phyloP scores from a whole-genome alignment of 2,329 filamentous ascomycete species.

The Fusarium miscanthi region DNA sequence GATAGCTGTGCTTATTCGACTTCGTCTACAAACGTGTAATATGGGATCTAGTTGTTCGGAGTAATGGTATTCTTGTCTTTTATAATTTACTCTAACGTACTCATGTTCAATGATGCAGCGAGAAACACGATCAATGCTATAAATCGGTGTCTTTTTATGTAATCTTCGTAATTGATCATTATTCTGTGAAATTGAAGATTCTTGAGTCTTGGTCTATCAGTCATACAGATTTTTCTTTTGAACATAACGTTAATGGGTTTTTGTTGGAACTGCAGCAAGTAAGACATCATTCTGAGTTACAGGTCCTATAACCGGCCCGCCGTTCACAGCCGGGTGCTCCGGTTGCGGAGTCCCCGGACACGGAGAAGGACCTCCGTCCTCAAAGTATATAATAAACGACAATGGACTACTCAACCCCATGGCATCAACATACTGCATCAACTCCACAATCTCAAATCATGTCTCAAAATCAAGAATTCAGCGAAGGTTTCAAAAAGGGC shows the following conservation, averaged over 20 bases:
- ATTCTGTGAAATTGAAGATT: not conserved
- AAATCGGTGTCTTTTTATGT: too few species aligned
- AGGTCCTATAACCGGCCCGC: not conserved
- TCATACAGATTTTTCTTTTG: too few species aligned
- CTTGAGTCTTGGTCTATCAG: too few species aligned
- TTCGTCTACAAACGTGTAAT: not conserved
- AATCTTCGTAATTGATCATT: not conserved
- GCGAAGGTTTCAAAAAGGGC: conserved; percentile 16
- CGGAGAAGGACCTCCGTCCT: conserved; percentile 1
- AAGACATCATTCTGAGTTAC: not conserved
- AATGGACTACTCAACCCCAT: accelerated
- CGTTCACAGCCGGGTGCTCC: not conserved
- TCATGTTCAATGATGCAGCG: not conserved
- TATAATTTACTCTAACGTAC: accelerated
- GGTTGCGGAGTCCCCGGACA: conserved; percentile 8
- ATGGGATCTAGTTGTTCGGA: not conserved
- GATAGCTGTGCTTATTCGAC: not conserved
- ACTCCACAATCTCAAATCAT: not conserved
- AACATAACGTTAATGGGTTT: too few species aligned
- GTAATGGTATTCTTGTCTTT: not conserved
- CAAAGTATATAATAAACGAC: not conserved
- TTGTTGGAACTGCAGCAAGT: not conserved
- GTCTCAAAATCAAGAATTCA: conserved; percentile 12
- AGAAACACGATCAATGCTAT: not conserved
- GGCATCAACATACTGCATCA: too few species aligned